Evolutionary conservation across 257 asterid genomes (phyloP).

Genomic region (Petrea volubilis): DNA sequence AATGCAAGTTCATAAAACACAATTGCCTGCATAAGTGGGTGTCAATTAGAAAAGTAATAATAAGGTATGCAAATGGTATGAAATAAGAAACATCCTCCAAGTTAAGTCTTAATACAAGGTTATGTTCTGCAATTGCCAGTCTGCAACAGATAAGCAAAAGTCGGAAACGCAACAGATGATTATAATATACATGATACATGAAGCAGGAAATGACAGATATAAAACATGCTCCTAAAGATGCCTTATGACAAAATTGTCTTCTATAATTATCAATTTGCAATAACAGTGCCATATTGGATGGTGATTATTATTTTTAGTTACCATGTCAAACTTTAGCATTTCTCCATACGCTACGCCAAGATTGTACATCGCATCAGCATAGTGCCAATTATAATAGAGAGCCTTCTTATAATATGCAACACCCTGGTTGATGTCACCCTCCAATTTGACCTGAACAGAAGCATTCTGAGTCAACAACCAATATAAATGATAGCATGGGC

Average conservation of each 20-base stretch:
- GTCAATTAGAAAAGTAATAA: conserved; percentile 9
- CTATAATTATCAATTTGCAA: conserved; percentile 12
- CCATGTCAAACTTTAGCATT: conserved; percentile 99
- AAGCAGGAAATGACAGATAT: conserved; percentile 1
- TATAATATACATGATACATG: neutral
- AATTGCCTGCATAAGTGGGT: conserved; percentile 73
- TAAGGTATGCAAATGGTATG: conserved; percentile 3
- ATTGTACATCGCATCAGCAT: conserved; percentile 99
- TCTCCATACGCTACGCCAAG: conserved; percentile 99
- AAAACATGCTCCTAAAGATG: conserved; percentile 12
- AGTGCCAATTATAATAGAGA: conserved; percentile 93
- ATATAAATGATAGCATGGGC: neutral
- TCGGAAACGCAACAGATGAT: neutral
- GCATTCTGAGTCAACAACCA: conserved; percentile 24
- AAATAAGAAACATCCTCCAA: conserved; percentile 10
- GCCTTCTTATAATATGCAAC: conserved; percentile 91
- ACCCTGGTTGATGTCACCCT: conserved; percentile 95
- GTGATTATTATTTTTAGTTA: conserved; percentile 36
- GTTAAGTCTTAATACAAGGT: conserved; percentile 10
- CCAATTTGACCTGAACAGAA: conserved; percentile 83
- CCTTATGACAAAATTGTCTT: conserved; percentile 13
- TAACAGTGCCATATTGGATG: conserved; percentile 13
- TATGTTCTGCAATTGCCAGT: conserved; percentile 12
- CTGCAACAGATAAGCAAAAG: conserved; percentile 16
- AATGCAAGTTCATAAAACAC: conserved; percentile 98